Evolutionary conservation across 1,284 basidiomycete genomes (phyloP).

Genomic region (Gymnopus androsaceus): DNA sequence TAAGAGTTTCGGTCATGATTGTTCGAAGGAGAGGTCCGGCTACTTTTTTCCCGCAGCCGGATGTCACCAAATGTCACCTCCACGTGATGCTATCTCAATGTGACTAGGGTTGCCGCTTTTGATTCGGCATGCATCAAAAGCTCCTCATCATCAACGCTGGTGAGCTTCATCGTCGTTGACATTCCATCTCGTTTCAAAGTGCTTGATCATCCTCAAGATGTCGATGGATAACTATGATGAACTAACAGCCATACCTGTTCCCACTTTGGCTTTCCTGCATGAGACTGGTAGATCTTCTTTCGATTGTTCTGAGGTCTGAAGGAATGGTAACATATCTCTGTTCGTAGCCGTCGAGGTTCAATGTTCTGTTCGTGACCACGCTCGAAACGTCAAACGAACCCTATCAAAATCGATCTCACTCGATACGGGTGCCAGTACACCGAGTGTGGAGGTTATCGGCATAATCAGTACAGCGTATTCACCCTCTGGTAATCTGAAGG

Average conservation of each 20-base stretch:
- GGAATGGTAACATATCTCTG: too few species aligned
- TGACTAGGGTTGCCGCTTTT: background rate
- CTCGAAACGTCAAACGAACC: conserved; percentile 47
- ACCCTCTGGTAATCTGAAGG: conserved; percentile 44
- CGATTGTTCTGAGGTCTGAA: too few species aligned
- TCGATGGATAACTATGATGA: conserved; percentile 32
- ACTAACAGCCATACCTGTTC: conserved; percentile 46
- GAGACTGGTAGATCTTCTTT: conserved; percentile 27
- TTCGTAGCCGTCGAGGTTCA: conserved; percentile 49
- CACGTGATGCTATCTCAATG: background rate
- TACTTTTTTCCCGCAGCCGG: too few species aligned
- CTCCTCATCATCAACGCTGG: too few species aligned
- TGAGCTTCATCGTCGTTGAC: too few species aligned
- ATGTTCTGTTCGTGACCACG: conserved; percentile 49
- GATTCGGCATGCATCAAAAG: too few species aligned
- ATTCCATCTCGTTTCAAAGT: too few species aligned
- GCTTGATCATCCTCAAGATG: background rate
- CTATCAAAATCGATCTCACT: conserved; percentile 45
- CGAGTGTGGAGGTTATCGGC: conserved; percentile 44
- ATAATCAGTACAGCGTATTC: conserved; percentile 46
- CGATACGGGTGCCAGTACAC: conserved; percentile 15
- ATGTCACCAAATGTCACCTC: background rate
- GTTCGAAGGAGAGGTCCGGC: too few species aligned
- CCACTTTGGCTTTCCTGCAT: conserved; percentile 36
- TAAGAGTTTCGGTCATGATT: too few species aligned